Evolutionary conservation across 2,329 filamentous ascomycete genomes (phyloP).

Genomic region (Alternaria ethzedia): DNA sequence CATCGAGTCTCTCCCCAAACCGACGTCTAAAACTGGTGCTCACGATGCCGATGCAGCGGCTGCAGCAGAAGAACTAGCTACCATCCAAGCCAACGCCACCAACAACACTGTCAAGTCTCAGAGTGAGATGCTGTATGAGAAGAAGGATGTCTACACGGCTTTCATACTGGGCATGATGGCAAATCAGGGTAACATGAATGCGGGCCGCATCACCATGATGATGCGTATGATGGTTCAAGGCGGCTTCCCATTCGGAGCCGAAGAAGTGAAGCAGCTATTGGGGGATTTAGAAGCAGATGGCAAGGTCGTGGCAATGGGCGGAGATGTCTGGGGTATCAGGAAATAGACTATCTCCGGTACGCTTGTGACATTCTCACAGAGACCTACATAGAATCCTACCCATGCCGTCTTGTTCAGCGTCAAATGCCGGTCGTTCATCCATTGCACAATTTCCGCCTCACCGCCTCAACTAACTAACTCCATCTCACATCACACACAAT

Average conservation of each 20-base stretch:
- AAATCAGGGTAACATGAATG: slow-evolving; percentile 84
- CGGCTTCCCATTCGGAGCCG: slow-evolving; percentile 87
- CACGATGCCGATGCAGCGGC: slow-evolving; percentile 45
- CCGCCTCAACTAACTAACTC: not conserved
- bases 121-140: slow-evolving; percentile 69
- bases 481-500: not conserved
- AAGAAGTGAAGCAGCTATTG: slow-evolving; percentile 84
- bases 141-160: slow-evolving; percentile 80
- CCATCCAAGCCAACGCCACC: slow-evolving; percentile 50
- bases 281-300: slow-evolving; percentile 66
- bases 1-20: slow-evolving; percentile 60
- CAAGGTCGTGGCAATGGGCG: slow-evolving; percentile 39
- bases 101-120: slow-evolving; percentile 59
- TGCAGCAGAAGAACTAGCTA: slow-evolving; percentile 44
- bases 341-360: slow-evolving; percentile 14
- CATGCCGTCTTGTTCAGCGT: not conserved
- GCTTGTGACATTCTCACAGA: not conserved
- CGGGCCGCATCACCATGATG: slow-evolving; percentile 88
- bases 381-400: not conserved
- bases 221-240: slow-evolving; percentile 88
- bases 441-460: not conserved
- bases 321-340: slow-evolving; percentile 42
- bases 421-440: not conserved
- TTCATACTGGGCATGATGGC: slow-evolving; percentile 96
- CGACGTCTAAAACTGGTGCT: slow-evolving; percentile 21